phyloP scores from a whole-genome alignment of 257 asterid genomes.

The Nicotiana tomentosiformis region DNA sequence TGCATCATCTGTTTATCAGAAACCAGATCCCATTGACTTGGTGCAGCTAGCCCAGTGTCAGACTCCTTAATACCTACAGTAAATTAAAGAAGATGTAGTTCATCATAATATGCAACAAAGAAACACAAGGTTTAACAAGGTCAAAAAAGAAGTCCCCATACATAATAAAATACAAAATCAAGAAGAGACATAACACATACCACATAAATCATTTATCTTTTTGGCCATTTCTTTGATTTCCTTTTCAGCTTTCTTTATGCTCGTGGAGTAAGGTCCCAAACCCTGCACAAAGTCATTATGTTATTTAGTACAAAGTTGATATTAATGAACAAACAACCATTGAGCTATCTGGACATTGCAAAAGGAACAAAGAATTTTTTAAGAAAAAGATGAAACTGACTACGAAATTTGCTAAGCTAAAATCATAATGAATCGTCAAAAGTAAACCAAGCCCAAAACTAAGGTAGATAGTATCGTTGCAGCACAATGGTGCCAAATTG shows the following conservation, averaged over 20 bases:
- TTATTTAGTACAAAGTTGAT: not conserved
- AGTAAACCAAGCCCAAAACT: no score
- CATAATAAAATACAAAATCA: not conserved
- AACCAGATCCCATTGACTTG: constrained; percentile 98
- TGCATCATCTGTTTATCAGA: constrained; percentile 99
- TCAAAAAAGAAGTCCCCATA: not conserved
- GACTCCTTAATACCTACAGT: constrained; percentile 82
- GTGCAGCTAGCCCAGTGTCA: constrained; percentile 97
- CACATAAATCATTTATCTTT: constrained; percentile 85
- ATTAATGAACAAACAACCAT: not conserved
- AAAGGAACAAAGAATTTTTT: not conserved
- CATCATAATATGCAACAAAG: not conserved
- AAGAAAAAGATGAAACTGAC: not conserved
- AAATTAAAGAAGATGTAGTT: not conserved
- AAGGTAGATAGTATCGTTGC: not conserved
- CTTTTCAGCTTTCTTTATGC: constrained; percentile 84
- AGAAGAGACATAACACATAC: constrained; percentile 31
- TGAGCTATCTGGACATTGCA: not conserved
- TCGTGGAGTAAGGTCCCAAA: constrained; percentile 73
- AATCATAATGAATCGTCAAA: not conserved
- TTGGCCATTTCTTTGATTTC: constrained; percentile 91
- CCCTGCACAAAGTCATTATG: constrained; percentile 45
- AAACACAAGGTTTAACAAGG: not conserved
- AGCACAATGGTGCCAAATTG: not conserved
- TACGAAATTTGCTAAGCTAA: not conserved